A percentile compares a stretch with the other conserved stretches of the same genome.
Conservation (phyloP, 768 basidiomycete species). For the Neoboletus magnificus region DNA sequence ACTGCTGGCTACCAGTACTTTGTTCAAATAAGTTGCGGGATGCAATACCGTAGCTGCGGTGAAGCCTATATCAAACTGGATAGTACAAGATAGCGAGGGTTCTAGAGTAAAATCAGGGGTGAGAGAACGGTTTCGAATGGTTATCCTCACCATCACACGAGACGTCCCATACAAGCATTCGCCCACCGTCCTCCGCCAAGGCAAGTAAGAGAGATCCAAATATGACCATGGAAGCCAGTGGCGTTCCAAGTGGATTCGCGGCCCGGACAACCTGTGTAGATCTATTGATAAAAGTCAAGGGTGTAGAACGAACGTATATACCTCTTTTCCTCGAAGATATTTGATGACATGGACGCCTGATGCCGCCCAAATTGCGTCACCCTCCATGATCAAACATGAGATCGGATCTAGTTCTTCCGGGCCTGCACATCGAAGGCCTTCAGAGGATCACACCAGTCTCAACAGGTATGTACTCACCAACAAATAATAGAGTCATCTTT, state of each 20-base stretch:
- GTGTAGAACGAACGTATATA: conserved; percentile 25
- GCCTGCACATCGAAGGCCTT: conserved; percentile 44
- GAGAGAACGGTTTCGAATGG: neutral
- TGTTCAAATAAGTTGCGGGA: conserved; percentile 96
- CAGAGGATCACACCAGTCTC: neutral
- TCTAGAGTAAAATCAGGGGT: conserved; percentile 17
- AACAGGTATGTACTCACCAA: conserved; percentile 55
- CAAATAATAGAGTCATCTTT: conserved; percentile 89
- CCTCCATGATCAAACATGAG: conserved; percentile 73
- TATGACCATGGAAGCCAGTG: conserved; percentile 62
- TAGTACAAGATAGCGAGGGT: conserved; percentile 42
- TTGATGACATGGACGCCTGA: conserved; percentile 67
- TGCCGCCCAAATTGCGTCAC: conserved; percentile 82
- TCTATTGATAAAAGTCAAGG: conserved; percentile 4
- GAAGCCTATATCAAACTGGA: conserved; percentile 81
- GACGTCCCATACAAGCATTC: conserved; percentile 77
- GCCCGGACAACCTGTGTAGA: conserved; percentile 45
- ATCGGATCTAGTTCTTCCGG: conserved; percentile 78
- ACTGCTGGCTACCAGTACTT: conserved; percentile 79
- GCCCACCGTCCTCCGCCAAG: conserved; percentile 71
- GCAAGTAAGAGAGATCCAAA: conserved; percentile 82
- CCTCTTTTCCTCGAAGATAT: conserved; percentile 88
- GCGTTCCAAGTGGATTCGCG: conserved; percentile 60
- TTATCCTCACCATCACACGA: conserved; percentile 52
- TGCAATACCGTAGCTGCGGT: conserved; percentile 85